Evolutionary conservation across 345 rosid genomes (phyloP), one percentile per base, ranked within the genome.

Genomic region (Gossypium australe): DNA sequence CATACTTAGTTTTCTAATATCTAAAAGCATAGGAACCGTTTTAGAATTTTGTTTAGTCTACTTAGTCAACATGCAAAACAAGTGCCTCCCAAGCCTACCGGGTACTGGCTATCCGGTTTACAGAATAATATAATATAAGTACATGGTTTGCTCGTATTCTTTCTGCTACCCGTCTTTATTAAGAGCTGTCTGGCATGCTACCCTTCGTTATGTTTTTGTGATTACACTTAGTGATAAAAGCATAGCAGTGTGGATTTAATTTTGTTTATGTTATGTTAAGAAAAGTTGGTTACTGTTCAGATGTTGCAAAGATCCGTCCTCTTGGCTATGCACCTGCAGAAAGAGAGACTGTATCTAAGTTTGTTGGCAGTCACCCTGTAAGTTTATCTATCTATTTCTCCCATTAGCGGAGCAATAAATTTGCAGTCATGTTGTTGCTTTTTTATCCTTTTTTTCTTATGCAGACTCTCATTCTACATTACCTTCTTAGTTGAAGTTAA

Each of bases 311-410:
- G 82, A 24, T 58, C 61, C 60, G 0, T 51, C 76, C 56, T 75
- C 75, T 79, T 73, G 71, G 71, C 61, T 66, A 60, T 61, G 60
- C 34, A 58, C 71, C 82, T 17, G 75, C 75, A 2, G 87, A 77
- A 72, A 80, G 77, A 61, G 83, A 81, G 76, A 85, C 72, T 73
- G 18, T 78, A 60, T 82, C 76, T 11, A 81, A 78, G 67, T 70
- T 78, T 73, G 64, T 82, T 65, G 44, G 74, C 17, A 41, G 73
- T 66, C 74, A 43, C 67, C 60, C 78, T 81, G 96, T 90, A 85
- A 89, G 92, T 78, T 43, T 11, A 8, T 48, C 45, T n/a, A 9
- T 57, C 71, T 64, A 17, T 7, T 69, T 38, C 5, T 66, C 27
- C 44, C 53, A 45, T 38, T 67, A 17, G 8, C 55, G 29, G 38